Evolutionary conservation across 768 basidiomycete species (phyloP), one percentile per base, ranked within the genome.

Genomic region (Rhodotorula graminis): DNA sequence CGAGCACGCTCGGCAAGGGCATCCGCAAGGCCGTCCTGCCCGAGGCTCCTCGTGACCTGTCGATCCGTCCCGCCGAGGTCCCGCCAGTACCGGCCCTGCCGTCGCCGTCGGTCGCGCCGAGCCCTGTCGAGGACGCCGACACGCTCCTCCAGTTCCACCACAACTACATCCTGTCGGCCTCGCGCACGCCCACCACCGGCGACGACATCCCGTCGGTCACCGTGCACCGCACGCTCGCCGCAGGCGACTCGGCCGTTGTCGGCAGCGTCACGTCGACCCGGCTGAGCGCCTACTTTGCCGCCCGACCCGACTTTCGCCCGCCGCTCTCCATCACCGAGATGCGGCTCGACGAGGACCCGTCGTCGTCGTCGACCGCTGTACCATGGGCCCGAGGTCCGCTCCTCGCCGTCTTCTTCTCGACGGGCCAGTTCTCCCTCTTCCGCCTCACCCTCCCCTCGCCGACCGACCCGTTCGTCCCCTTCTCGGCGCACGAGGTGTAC

Each of bases 391-490:
- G n/a, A n/a, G 47, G 16, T 15, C 47, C 63, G 49, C 63, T 47
- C 23, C 21, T 69, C 47, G 63, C 67, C 55, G 47, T 69, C 29
- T 71, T 69, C 50, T 75, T 63, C 64, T 69, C 70, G 42, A 76
- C 69, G 8, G 65, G 76, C 23, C 70, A 74, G 27, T 73, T 72
- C 65, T 27, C 76, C 29, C 61, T 74, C 64, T 74, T 77, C 65
- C 56, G 61, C 57, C 55, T 77, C 37, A 18, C 37, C 56, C 37
- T 76, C 21, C 49, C 68, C 42, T 29, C 61, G 58, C 21, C 47
- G 0, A 15, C 50, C 15, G 19, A 33, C 3, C n/a, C 66, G 1
- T 61, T 59, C 11, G 23, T 56, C 52, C 49, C 65, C 42, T 57
- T 72, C 61, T 21, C n/a, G 11, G 64, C 42, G n/a, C 21, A 2